phyloP scores from a whole-genome alignment of 2,329 filamentous ascomycete species.

The Xylariaceae sp. region DNA sequence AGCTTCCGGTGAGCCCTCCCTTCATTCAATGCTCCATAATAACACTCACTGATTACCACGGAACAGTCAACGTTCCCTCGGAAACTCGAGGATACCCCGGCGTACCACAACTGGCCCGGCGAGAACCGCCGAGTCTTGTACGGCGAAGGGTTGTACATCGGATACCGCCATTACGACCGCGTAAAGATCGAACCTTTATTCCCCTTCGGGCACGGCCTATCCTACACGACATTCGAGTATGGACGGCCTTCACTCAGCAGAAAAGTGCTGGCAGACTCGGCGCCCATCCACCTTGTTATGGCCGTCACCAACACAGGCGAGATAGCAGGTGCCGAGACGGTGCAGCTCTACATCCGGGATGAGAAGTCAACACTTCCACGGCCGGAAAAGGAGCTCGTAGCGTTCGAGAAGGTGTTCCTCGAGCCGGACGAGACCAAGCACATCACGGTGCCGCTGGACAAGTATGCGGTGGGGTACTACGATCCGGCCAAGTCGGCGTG shows the following conservation, averaged over 20 bases:
- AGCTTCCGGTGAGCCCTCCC: constrained; percentile 51
- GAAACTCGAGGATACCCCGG: constrained; percentile 60
- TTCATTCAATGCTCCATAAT: neutral
- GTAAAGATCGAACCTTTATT: constrained; percentile 58
- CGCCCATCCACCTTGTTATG: constrained; percentile 43
- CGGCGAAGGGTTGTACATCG: constrained; percentile 68
- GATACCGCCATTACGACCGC: constrained; percentile 69
- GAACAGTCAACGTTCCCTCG: constrained; percentile 61
- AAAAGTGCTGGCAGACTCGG: constrained; percentile 38
- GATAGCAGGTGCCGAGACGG: constrained; percentile 56
- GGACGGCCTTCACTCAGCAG: constrained; percentile 50
- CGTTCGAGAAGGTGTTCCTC: constrained; percentile 62
- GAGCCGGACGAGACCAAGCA: constrained; percentile 53
- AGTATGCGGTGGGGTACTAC: constrained; percentile 57
- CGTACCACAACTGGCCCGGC: constrained; percentile 69
- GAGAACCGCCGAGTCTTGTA: constrained; percentile 66
- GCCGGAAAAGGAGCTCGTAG: constrained; percentile 66
- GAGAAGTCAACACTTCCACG: constrained; percentile 58
- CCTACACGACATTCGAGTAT: constrained; percentile 67
- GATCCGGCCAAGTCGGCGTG: constrained; percentile 55
- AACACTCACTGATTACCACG: constrained; percentile 1
- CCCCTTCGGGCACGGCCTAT: constrained; percentile 69
- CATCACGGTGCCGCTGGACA: constrained; percentile 44
- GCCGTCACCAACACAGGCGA: constrained; percentile 53
- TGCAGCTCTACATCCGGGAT: constrained; percentile 66